Conservation (phyloP, 2,329 filamentous ascomycete species). For the Colletotrichum phormii region DNA sequence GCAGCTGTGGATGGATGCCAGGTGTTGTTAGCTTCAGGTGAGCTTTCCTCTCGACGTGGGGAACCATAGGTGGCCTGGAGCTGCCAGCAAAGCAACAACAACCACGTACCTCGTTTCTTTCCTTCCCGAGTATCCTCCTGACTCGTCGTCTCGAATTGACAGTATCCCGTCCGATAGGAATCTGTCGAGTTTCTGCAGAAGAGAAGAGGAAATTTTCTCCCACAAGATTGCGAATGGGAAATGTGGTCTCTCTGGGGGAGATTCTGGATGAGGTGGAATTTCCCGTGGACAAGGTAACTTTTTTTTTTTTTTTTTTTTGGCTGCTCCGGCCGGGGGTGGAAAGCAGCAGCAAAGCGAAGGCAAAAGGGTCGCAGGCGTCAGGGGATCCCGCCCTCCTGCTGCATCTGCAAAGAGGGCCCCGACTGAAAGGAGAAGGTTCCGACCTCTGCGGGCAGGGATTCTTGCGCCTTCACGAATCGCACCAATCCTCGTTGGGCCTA, state of each 20-base stretch:
- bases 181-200: background rate
- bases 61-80: conserved; percentile 22
- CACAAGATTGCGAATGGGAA: conserved; percentile 19
- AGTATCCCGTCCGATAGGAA: background rate
- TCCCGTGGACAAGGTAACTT: conserved; percentile 32
- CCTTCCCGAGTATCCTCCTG: background rate
- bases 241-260: conserved; percentile 34
- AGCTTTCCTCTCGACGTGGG: conserved; percentile 23
- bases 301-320: conserved; percentile 9
- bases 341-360: conserved; percentile 5
- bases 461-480: conserved; percentile 16
- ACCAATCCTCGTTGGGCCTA: conserved; percentile 26
- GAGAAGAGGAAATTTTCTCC: conserved; percentile 10
- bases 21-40: conserved; percentile 29
- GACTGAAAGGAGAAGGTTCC: conserved; percentile 31
- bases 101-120: conserved; percentile 20
- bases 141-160: conserved; percentile 2
- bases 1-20: conserved; percentile 31
- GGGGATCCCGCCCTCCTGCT: conserved; percentile 12
- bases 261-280: conserved; percentile 32
- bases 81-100: conserved; percentile 30
- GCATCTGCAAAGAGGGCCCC: conserved; percentile 11
- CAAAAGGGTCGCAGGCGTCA: conserved; percentile 6
- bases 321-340: conserved; percentile 13
- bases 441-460: conserved; percentile 19